phyloP scores from a whole-genome alignment of 2,329 filamentous ascomycete genomes.

The Botryotinia convoluta region DNA sequence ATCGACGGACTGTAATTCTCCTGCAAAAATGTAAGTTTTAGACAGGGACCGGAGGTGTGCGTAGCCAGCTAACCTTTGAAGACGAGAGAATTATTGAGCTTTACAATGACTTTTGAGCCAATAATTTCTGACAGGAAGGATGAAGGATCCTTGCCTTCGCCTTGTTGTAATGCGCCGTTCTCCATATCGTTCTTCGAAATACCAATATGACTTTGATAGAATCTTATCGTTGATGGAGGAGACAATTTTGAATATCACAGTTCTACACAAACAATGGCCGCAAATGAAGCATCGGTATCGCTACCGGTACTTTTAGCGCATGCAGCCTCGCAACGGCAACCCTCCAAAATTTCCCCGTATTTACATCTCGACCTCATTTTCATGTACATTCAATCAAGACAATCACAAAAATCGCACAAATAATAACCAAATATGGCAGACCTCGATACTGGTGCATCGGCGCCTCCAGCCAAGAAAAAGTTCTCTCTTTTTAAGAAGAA shows the following conservation, averaged over 20 bases:
- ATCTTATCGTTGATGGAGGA: background rate
- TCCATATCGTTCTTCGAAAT: constrained; percentile 56
- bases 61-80: constrained; percentile 73
- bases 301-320: constrained; percentile 8
- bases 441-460: background rate
- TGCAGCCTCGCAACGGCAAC: background rate
- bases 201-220: background rate
- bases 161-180: constrained; percentile 57
- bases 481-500: constrained; percentile 53
- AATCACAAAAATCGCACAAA: background rate
- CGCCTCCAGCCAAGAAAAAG: constrained; percentile 30
- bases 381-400: background rate
- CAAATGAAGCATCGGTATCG: constrained; percentile 12
- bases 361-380: background rate
- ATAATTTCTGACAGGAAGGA: constrained; percentile 93
- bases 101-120: constrained; percentile 89
- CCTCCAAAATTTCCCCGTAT: background rate
- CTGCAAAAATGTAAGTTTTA: constrained; percentile 45
- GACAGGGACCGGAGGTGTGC: constrained; percentile 15
- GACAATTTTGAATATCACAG: background rate
- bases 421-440: constrained; percentile 16
- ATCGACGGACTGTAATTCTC: constrained; percentile 93
- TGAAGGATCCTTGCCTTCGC: constrained; percentile 86
- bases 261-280: constrained; percentile 2
- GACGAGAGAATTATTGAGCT: constrained; percentile 96